Evolutionary conservation across 2,329 filamentous ascomycete species (phyloP).

Genomic region (Hansfordia pulvinata): DNA sequence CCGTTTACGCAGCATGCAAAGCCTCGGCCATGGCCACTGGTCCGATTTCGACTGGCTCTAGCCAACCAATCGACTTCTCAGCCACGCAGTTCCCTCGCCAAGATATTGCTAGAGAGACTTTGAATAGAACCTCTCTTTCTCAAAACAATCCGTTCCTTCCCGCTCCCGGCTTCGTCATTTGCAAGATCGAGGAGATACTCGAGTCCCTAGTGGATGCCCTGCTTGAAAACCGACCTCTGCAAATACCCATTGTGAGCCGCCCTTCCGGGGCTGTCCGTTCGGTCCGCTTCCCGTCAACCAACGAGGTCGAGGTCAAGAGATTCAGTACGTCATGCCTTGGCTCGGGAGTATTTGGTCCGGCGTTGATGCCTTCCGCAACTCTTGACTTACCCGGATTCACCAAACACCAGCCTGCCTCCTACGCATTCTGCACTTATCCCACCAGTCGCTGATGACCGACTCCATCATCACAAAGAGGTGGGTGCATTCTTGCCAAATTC

Average conservation of each 20-base stretch:
- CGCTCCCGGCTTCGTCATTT: too few relatives aligned
- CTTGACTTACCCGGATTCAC: neutral
- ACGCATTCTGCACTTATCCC: slow-evolving; percentile 43
- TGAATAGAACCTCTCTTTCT: too few relatives aligned
- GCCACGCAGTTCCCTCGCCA: too few relatives aligned
- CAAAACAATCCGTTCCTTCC: too few relatives aligned
- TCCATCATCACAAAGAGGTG: slow-evolving; percentile 49
- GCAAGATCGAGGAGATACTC: slow-evolving; percentile 41
- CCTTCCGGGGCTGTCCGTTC: slow-evolving; percentile 9
- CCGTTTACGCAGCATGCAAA: too few relatives aligned
- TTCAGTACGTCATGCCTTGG: slow-evolving; percentile 13
- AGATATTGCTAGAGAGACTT: too few relatives aligned
- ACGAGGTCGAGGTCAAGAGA: slow-evolving; percentile 9
- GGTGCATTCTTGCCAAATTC: slow-evolving; percentile 2
- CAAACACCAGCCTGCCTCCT: slow-evolving; percentile 35
- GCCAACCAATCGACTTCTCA: too few relatives aligned
- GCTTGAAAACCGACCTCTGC: slow-evolving; percentile 25
- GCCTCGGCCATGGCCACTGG: too few relatives aligned
- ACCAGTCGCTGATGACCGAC: slow-evolving; percentile 41
- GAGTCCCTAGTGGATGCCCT: slow-evolving; percentile 35
- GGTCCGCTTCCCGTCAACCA: slow-evolving; percentile 11
- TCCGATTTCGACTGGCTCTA: too few relatives aligned
- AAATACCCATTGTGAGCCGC: slow-evolving; percentile 30
- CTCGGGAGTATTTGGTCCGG: slow-evolving; percentile 1
- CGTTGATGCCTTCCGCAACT: slow-evolving; percentile 1